These are phyloP conservation scores for Naganishia randhawae DNA, from an alignment of 768 basidiomycete species.

Conservation along the genomic window DNA sequence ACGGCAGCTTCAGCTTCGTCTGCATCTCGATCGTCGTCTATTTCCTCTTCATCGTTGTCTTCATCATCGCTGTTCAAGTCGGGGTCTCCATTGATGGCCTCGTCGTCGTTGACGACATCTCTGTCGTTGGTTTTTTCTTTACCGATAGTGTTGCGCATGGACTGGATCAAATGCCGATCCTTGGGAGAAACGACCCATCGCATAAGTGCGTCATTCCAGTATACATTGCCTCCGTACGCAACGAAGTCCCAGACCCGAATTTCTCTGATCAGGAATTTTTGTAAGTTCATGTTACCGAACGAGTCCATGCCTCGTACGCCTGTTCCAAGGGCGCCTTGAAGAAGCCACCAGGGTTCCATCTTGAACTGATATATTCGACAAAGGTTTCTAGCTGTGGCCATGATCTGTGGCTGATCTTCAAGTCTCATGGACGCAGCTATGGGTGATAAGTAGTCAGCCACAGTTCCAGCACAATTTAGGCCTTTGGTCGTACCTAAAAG, in stretches of 20 bases:
- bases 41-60: slow-evolving; percentile 37
- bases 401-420: slow-evolving; percentile 59
- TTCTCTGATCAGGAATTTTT: slow-evolving; percentile 80
- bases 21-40: slow-evolving; percentile 25
- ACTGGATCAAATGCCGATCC: slow-evolving; percentile 58
- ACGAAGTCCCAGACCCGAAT: slow-evolving; percentile 66
- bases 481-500: slow-evolving; percentile 62
- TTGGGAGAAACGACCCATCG: slow-evolving; percentile 44
- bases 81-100: slow-evolving; percentile 50
- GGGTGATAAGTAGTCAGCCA: slow-evolving; percentile 7
- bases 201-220: slow-evolving; percentile 56
- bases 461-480: not conserved
- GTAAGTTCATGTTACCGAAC: slow-evolving; percentile 71
- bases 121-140: not conserved
- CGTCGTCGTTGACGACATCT: slow-evolving; percentile 43
- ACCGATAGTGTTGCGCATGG: not conserved
- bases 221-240: slow-evolving; percentile 62
- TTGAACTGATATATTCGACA: slow-evolving; percentile 76
- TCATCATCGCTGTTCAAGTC: slow-evolving; percentile 50
- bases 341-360: slow-evolving; percentile 75
- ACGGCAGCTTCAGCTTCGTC: slow-evolving; percentile 30
- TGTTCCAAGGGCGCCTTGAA: slow-evolving; percentile 65
- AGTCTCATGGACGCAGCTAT: slow-evolving; percentile 70
- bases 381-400: slow-evolving; percentile 73
- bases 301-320: slow-evolving; percentile 68